Evolutionary conservation across 306 rosid genomes (phyloP), one percentile per base, ranked within the genome.

Genomic region (Inga laurina): DNA sequence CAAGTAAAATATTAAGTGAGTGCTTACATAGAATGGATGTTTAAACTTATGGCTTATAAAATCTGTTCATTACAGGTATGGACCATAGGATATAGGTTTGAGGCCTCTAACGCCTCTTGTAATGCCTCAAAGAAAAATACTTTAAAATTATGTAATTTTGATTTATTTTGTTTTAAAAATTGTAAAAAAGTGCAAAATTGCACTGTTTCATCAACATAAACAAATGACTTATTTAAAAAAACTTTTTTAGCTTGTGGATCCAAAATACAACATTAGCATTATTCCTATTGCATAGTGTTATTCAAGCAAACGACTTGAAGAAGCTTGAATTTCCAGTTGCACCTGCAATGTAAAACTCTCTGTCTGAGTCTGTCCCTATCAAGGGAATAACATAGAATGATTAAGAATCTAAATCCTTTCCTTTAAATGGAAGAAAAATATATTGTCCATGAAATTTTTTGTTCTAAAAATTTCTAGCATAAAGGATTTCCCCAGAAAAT

Each of bases 1-100:
- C 76, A 70, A 71, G 78, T 76, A 72, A 82, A 35, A 75, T 84
- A 48, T 82, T 49, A 48, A 72, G 52, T 72, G 35, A 64, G 46
- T 69, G 80, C 71, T 19, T 32, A 49, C 74, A 37, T 59, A 34
- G n/a, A 43, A 61, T 61, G 56, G 82, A 46, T 39, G 64, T 61
- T 70, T 84, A 43, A 69, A 81, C 76, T 72, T 67, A 57, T 54
- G 52, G 67, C 37, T 74, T 74, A 64, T 76, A 71, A 72, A 76
- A 68, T 78, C 57, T 83, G 56, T 46, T 81, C 35, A 73, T 24
- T 74, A 8, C 62, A 44, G 45, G 35, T 24, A 24, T 13, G 57
- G 12, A 45, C 14, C 4, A 43, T 22, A 71, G 22, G 59, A 52
- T 52, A 52, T 52, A 4, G 59, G n/a, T 22, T 52, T 52, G 59